Evolutionary conservation across 305 asterid genomes (phyloP), one percentile per base, ranked within the genome.

Genomic region (Fraxinus ornus): DNA sequence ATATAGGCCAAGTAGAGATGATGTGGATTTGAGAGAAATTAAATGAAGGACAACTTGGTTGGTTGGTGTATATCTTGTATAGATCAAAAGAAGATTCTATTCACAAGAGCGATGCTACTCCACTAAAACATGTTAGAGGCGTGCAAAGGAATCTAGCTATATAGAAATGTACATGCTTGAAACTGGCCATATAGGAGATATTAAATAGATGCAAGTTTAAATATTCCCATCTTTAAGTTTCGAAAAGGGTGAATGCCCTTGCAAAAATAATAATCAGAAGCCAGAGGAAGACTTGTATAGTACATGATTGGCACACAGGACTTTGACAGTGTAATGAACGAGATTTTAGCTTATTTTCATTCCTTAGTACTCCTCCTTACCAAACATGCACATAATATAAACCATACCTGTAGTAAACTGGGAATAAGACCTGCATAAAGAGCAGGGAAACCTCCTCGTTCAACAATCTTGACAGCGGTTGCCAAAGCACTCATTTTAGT

Each of bases 391-490:
- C 26, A 75, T 22, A 52, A 60, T 21, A 3, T 35, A 47, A 19
- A 28, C 39, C 52, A 70, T 90, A 95, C 99, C 98, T 94, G 99
- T 81, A 94, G 87, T 86, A 95, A 91, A 88, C 99, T 95, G 78
- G 99, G 99, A 78, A 90, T 1, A 28, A 95, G 91, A 72, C 99
- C 99, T 21, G 98, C 98, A 91, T 93, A 95, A 78, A 95, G 98
- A 83, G 95, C 97, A 75, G 97, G 94, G 76, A 91, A 86, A 68
- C 99, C 99, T 77, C 99, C 99, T 81, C 85, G 91, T 84, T 94
- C 98, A 35, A 94, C 91, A 72, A 93, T 89, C 88, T 86, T 90
- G 78, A 80, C 83, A 90, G 90, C 90, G 71, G 91, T 95, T n/a
- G 92, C 94, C 36, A 94, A 78, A 3, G 98, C 88, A 85, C 94